A percentile compares a stretch with the other conserved stretches of the same genome.
phyloP scores from a whole-genome alignment of 129 eudicot genomes.

The Flaveria robusta region DNA sequence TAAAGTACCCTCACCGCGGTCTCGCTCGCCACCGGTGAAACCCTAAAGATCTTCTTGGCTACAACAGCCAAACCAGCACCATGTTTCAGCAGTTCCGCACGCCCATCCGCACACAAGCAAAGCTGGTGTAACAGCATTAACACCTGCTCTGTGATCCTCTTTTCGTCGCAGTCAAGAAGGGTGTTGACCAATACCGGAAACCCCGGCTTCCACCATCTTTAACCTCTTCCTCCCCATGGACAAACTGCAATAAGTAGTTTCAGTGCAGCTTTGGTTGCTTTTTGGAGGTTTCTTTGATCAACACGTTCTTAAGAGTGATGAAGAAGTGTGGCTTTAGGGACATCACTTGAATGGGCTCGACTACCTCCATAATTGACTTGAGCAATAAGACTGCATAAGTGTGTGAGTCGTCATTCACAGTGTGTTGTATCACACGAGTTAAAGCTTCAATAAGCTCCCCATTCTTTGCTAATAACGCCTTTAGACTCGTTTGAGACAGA shows the following conservation, averaged over 20 bases:
- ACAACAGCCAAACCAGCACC: constrained; percentile 69
- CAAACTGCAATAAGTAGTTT: constrained; percentile 41
- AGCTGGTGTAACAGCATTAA: constrained; percentile 45
- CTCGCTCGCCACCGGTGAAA: constrained; percentile 53
- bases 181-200: constrained; percentile 35
- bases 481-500: constrained; percentile 44
- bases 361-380: constrained; percentile 54
- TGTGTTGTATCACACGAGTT: constrained; percentile 38
- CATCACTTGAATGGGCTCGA: constrained; percentile 43
- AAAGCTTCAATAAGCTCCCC: constrained; percentile 41
- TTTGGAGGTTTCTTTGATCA: constrained; percentile 39
- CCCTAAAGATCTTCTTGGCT: constrained; percentile 64
- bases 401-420: constrained; percentile 47
- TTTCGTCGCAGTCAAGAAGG: constrained; percentile 42
- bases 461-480: constrained; percentile 29
- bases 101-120: constrained; percentile 67
- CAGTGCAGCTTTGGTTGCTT: constrained; percentile 56
- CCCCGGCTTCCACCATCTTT: constrained; percentile 55
- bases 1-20: constrained; percentile 53
- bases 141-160: constrained; percentile 46
- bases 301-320: constrained; percentile 35
- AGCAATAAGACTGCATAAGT: constrained; percentile 46
- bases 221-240: constrained; percentile 57
- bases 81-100: constrained; percentile 55
- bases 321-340: constrained; percentile 35